Evolutionary conservation across 495 filamentous ascomycete genomes (phyloP), one percentile per base, ranked within the genome.

Genomic region (Aspergillus coremiiformis): DNA sequence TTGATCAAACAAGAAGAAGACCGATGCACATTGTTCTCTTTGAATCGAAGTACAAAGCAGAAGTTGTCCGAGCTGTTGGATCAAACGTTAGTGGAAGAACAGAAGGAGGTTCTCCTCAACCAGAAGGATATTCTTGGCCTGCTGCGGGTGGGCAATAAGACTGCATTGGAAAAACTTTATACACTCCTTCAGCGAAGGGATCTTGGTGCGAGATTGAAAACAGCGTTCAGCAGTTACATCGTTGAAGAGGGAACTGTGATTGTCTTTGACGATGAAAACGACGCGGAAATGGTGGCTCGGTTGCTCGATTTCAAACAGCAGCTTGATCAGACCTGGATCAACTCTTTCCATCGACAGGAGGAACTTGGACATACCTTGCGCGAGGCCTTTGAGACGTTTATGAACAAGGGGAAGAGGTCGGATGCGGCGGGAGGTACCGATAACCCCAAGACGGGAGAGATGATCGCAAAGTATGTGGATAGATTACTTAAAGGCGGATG

Each of bases 391-490:
- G 83, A 86, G 32, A 70, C 71, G 1, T 96, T 97, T 61, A 94
- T 99, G 75, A 99, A 99, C 65, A 81, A 87, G 65, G 80, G 78
- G 7, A 85, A 83, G 67, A 84, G 82, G 43, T 75, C 77, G 14
- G 74, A 73, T 19, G 74, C 81, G 15, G 79, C 78, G 2, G 89
- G 85, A 74, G 81, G 82, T 33, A 87, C 87, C 4, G 83, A 87
- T 55, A 94, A 94, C 49, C 86, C 89, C 8, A 96, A 95, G 72
- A 87, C 94, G 7, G 93, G 91, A 26, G 93, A 99, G 70, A 95
- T 96, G 91, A 94, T 97, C 52, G 93, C 93, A 12, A 97, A 95
- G 68, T 90, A 96, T 56, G 90, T 99, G 51, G 91, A 99, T 69
- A 73, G 84, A 66, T 75, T 99, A 8, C 82, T 99, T 12, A 84